Evolutionary conservation across 805 yeast genomes (phyloP).

Genomic region (Metschnikowia drakensbergensis): DNA sequence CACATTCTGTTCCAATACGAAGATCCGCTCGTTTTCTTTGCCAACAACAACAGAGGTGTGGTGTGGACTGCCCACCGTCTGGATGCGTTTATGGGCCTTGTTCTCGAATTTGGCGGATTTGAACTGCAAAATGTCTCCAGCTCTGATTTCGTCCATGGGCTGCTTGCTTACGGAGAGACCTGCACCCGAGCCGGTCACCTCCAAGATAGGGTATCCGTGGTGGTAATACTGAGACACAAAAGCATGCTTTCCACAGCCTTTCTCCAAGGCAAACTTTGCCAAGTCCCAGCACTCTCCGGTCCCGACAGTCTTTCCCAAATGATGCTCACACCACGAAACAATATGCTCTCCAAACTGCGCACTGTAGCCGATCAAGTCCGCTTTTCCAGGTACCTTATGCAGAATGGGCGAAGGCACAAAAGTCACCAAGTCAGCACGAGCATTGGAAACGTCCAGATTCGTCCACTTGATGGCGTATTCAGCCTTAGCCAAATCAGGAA

Average conservation of each 20-base stretch:
- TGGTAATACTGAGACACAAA: conserved; percentile 45
- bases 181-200: conserved; percentile 25
- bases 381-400: conserved; percentile 26
- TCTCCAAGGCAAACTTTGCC: conserved; percentile 49
- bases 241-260: conserved; percentile 57
- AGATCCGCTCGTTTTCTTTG: conserved; percentile 27
- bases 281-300: conserved; percentile 62
- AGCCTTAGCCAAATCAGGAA: conserved; percentile 41
- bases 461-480: conserved; percentile 40
- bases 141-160: conserved; percentile 38
- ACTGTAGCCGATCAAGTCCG: conserved; percentile 31
- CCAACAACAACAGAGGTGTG: conserved; percentile 43
- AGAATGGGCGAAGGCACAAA: conserved; percentile 44
- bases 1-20: conserved; percentile 49
- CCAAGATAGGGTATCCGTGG: conserved; percentile 46
- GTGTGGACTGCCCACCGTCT: conserved; percentile 49
- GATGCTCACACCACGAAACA: conserved; percentile 52
- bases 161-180: conserved; percentile 6
- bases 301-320: conserved; percentile 46
- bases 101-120: conserved; percentile 38
- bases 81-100: conserved; percentile 30
- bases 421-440: conserved; percentile 26
- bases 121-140: conserved; percentile 58
- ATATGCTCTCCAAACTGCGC: conserved; percentile 47
- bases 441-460: conserved; percentile 19